Conservation (phyloP, 192 early-diverging fungal species). For the Backusella australiensis region DNA sequence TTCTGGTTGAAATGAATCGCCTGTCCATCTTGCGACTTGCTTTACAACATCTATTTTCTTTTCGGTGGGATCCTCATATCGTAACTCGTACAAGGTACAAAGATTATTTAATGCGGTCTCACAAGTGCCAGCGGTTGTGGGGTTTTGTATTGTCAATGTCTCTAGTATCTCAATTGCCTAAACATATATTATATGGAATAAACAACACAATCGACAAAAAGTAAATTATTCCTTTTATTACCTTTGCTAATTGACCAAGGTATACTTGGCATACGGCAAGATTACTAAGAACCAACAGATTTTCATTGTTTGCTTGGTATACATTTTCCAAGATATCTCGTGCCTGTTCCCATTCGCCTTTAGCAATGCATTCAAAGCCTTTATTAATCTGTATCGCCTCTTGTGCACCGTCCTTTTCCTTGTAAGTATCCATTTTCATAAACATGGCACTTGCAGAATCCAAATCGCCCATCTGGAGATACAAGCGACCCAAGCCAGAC, state of each 20-base stretch:
- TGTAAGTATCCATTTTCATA: constrained; percentile 16
- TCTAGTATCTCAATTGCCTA: constrained; percentile 43
- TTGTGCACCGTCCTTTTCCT: constrained; percentile 6
- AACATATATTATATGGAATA: not conserved
- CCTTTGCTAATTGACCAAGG: constrained; percentile 38
- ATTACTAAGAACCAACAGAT: constrained; percentile 47
- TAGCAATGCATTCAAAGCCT: constrained; percentile 37
- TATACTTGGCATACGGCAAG: constrained; percentile 50
- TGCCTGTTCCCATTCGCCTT: constrained; percentile 43
- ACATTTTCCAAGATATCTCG: constrained; percentile 40
- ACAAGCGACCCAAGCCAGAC: constrained; percentile 44
- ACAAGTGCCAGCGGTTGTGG: constrained; percentile 43
- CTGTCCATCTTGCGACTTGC: constrained; percentile 45
- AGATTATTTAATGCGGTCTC: constrained; percentile 48
- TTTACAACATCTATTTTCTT: constrained; percentile 43
- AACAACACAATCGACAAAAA: not conserved
- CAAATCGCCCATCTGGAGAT: constrained; percentile 46
- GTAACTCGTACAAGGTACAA: constrained; percentile 51
- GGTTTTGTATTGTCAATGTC: constrained; percentile 35
- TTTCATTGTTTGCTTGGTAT: constrained; percentile 40
- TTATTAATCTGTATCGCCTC: constrained; percentile 39
- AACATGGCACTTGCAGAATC: constrained; percentile 34
- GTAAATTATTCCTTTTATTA: not conserved
- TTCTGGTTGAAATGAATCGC: constrained; percentile 47
- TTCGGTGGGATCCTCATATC: constrained; percentile 38